Conservation (phyloP, 441 rosid species). For the Corymbia citriodora region DNA sequence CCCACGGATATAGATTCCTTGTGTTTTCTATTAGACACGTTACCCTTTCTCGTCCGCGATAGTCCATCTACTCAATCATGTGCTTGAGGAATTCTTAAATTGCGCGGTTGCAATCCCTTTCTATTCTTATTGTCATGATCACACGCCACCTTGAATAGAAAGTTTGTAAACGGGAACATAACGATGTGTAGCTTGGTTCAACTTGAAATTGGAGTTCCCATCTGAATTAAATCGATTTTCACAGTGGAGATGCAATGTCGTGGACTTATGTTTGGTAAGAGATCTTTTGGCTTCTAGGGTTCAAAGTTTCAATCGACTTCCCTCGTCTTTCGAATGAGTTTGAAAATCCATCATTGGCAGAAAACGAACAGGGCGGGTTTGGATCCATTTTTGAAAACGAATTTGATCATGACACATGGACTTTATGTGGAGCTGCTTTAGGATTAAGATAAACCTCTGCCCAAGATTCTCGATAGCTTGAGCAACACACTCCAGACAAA, state of each 20-base stretch:
- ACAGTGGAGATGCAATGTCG: neutral
- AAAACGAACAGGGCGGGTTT: neutral
- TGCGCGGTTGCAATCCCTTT: accelerated
- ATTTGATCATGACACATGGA: neutral
- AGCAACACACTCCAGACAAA: neutral
- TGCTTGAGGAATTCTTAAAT: neutral
- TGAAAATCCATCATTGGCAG: neutral
- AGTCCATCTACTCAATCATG: too few relatives aligned
- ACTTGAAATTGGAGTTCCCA: neutral
- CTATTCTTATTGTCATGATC: neutral
- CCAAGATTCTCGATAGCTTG: neutral
- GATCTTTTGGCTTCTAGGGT: neutral
- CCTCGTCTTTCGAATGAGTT: neutral
- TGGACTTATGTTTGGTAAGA: neutral
- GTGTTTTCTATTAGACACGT: neutral
- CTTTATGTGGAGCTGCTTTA: neutral
- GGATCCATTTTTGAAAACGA: neutral
- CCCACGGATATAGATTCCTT: accelerated
- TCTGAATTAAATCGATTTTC: neutral
- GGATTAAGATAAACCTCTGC: neutral
- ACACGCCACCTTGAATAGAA: accelerated
- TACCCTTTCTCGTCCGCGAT: neutral
- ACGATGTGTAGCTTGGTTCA: too few relatives aligned
- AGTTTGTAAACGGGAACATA: neutral
- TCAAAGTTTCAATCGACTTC: neutral